Base-by-base conservation (phyloP, 1,284 basidiomycete species). In the Tilletia setariae region DNA sequence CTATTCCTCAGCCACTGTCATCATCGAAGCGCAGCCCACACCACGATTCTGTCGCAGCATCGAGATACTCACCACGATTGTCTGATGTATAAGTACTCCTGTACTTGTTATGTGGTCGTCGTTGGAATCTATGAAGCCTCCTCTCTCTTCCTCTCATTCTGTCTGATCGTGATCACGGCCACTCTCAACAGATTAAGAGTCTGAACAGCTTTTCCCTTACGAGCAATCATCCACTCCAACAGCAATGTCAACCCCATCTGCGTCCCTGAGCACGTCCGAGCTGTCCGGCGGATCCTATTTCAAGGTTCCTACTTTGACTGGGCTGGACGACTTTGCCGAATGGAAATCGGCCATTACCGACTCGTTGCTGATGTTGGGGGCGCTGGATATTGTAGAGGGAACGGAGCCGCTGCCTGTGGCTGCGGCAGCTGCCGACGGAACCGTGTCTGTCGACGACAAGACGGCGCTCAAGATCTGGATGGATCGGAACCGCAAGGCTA, bases 181-280 rank as follows among this genome's bases (percentile, higher is more conserved):
- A 44, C 43, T 44, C 43, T 44, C 43, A 44, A 44, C 43, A 44
- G 43, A 44, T 44, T 44, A 44, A 44, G 43, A 44, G 43, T 44
- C 43, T 44, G 43, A 44, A 44, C 43, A 44, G 43, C 43, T 44
- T 19, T 44, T 9, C n/a, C n/a, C 9, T 44, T 19, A 44, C 9
- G 9, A 44, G 43, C 9, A 9, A 44, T 44, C 43, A 44, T 9
- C 43, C 9, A 9, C 43, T 44, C 19, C 43, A 44, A 44, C 43
- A 44, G 19, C 43, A 44, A 9, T 9, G 9, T 19, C 43, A 44
- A 44, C 43, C 43, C 9, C 9, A 44, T 44, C 43, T 9, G 43
- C 19, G 19, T 19, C 43, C 9, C 9, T 19, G 43, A 44, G 43
- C 19, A n/a, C 43, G 43, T 44, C 43, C 43, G 43, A 9, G 11